Conservation (phyloP, 2,329 filamentous ascomycete genomes). For the Byssochlamys sp. region DNA sequence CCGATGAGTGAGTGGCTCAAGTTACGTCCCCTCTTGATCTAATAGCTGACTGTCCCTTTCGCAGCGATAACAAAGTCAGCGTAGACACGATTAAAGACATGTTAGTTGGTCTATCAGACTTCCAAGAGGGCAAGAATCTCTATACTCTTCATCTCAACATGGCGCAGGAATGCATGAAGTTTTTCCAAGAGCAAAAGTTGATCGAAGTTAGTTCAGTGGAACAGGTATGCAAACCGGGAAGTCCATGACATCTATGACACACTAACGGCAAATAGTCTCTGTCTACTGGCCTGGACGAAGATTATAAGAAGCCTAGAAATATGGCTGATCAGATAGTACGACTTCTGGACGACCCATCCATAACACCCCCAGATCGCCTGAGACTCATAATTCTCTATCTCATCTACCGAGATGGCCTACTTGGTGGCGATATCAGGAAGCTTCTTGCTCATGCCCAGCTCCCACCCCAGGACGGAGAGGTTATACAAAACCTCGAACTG, state of each 20-base stretch:
- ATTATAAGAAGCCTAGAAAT: conserved; percentile 82
- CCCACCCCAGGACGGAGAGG: conserved; percentile 60
- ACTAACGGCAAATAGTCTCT: conserved; percentile 47
- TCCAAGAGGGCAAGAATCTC: conserved; percentile 87
- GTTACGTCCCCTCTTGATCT: background rate
- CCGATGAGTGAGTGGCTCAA: conserved; percentile 47
- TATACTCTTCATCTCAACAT: conserved; percentile 92
- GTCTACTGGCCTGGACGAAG: conserved; percentile 85
- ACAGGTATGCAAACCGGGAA: conserved; percentile 45
- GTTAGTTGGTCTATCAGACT: conserved; percentile 87
- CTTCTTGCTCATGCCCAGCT: conserved; percentile 74
- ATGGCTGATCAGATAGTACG: conserved; percentile 75
- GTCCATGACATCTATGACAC: conserved; percentile 1
- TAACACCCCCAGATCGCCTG: conserved; percentile 64
- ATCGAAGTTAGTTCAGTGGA: conserved; percentile 79
- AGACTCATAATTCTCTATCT: conserved; percentile 78
- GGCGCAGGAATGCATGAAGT: conserved; percentile 94
- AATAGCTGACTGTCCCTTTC: conserved; percentile 9
- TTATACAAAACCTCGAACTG: conserved; percentile 65
- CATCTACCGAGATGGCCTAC: conserved; percentile 74
- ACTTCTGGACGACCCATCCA: conserved; percentile 73
- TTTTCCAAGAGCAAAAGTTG: conserved; percentile 76
- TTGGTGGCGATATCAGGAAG: conserved; percentile 73
- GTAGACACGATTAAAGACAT: conserved; percentile 93
- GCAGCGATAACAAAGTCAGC: conserved; percentile 58